A percentile compares a stretch with the other conserved stretches of the same genome.
phyloP scores from a whole-genome alignment of 805 yeast genomes.

The Candida orba region DNA sequence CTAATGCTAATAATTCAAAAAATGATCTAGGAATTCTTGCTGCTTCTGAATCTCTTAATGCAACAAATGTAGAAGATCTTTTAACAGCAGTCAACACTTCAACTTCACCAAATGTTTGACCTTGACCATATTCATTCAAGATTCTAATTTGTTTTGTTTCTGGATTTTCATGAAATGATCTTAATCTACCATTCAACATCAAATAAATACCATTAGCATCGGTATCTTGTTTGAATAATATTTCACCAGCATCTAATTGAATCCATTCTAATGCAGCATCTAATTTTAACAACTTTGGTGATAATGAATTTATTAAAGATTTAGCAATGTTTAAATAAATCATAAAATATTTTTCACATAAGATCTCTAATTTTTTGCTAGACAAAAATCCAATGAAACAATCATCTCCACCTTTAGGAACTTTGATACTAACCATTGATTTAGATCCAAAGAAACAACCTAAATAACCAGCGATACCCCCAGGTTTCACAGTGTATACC shows the following conservation, averaged over 20 bases:
- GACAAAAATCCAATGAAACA: conserved; percentile 69
- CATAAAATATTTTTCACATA: conserved; percentile 71
- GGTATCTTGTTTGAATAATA: conserved; percentile 74
- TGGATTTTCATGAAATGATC: conserved; percentile 38
- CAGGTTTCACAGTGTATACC: conserved; percentile 56
- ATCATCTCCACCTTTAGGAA: conserved; percentile 36
- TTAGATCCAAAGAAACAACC: conserved; percentile 74
- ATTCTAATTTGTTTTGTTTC: conserved; percentile 26
- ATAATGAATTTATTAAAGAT: conserved; percentile 57
- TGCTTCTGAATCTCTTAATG: conserved; percentile 88
- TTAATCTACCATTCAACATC: conserved; percentile 79
- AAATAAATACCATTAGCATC: conserved; percentile 87
- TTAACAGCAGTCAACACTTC: conserved; percentile 82
- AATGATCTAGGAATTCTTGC: conserved; percentile 88
- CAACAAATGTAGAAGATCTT: conserved; percentile 63
- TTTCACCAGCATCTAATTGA: conserved; percentile 79
- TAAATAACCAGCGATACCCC: conserved; percentile 84
- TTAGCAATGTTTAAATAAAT: conserved; percentile 75
- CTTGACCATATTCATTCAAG: conserved; percentile 83
- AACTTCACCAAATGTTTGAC: conserved; percentile 90
- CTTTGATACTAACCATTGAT: conserved; percentile 65
- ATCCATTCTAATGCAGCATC: conserved; percentile 96
- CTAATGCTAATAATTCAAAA: conserved; percentile 76
- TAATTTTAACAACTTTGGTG: conserved; percentile 59
- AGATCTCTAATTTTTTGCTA: conserved; percentile 49